These are phyloP conservation scores for Punica granatum DNA, from an alignment of 345 rosid genomes.

Conservation along the genomic window DNA sequence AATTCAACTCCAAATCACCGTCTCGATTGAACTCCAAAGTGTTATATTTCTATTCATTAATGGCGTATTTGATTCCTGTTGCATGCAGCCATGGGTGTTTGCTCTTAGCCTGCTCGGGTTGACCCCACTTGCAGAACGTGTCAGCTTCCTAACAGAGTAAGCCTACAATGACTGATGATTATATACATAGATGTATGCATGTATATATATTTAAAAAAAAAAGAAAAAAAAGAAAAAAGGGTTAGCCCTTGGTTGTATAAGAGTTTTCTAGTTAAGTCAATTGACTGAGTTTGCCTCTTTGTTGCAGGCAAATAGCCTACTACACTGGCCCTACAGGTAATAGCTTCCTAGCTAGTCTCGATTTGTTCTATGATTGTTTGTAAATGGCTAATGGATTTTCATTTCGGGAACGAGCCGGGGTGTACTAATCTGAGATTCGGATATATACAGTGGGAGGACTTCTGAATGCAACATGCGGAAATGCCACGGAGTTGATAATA, in stretches of 20 bases:
- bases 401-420: neutral
- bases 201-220: no score
- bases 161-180: neutral
- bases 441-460: constrained; percentile 70
- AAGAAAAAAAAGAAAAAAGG: no score
- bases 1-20: no score
- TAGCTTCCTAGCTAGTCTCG: neutral
- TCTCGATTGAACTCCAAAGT: no score
- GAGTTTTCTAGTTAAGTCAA: neutral
- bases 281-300: neutral
- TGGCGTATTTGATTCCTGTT: neutral
- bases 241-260: no score
- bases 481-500: constrained; percentile 85
- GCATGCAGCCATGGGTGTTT: constrained; percentile 73
- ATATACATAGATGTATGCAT: neutral
- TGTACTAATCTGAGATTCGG: neutral
- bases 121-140: constrained; percentile 81
- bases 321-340: constrained; percentile 91
- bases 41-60: neutral
- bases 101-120: constrained; percentile 78
- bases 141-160: constrained; percentile 96
- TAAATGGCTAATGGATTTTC: no score
- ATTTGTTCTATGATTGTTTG: neutral
- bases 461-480: constrained; percentile 91
- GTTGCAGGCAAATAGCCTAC: constrained; percentile 77